These are phyloP conservation scores for Aspergillus cristatus DNA, from an alignment of 495 filamentous ascomycete species.

Conservation along the genomic window DNA sequence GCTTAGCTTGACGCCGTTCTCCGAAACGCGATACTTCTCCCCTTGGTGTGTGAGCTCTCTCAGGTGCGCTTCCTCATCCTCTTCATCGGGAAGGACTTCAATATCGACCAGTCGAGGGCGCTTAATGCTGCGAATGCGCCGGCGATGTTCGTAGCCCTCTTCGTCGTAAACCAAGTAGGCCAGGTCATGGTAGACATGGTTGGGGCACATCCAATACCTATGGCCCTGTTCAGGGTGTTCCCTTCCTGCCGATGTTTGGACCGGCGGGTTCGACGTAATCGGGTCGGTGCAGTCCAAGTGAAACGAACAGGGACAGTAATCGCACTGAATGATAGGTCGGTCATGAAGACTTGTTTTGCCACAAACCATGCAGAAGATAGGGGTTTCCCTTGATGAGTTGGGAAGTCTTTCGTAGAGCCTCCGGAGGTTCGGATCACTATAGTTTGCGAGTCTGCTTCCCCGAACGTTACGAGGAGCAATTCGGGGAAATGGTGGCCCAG, in stretches of 20 bases:
- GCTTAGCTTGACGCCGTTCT: constrained; percentile 67
- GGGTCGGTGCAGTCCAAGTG: constrained; percentile 89
- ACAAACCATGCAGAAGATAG: constrained; percentile 57
- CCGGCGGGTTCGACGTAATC: constrained; percentile 68
- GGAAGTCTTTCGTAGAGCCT: constrained; percentile 50
- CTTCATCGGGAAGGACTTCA: constrained; percentile 49
- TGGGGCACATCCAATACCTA: constrained; percentile 79
- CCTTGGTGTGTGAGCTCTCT: constrained; percentile 42
- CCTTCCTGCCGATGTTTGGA: constrained; percentile 14
- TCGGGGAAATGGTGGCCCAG: constrained; percentile 18
- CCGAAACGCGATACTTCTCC: constrained; percentile 57
- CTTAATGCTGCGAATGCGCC: constrained; percentile 47
- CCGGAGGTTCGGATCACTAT: too few relatives aligned
- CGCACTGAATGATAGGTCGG: constrained; percentile 67
- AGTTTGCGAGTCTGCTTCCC: too few relatives aligned
- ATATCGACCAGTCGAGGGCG: constrained; percentile 67
- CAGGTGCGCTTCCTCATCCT: constrained; percentile 44
- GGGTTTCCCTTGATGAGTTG: constrained; percentile 52
- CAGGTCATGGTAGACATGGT: constrained; percentile 62
- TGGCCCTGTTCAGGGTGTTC: constrained; percentile 33
- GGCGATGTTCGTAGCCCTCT: constrained; percentile 38
- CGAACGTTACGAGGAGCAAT: constrained; percentile 12
- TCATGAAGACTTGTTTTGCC: constrained; percentile 45
- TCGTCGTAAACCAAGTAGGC: constrained; percentile 30
- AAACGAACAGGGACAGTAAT: constrained; percentile 70